Percentiles rank a stretch among this genome's conserved stretches.
These are phyloP conservation scores for Viscum album DNA, from an alignment of 177 flowering plant genomes.

Conservation along the genomic window DNA sequence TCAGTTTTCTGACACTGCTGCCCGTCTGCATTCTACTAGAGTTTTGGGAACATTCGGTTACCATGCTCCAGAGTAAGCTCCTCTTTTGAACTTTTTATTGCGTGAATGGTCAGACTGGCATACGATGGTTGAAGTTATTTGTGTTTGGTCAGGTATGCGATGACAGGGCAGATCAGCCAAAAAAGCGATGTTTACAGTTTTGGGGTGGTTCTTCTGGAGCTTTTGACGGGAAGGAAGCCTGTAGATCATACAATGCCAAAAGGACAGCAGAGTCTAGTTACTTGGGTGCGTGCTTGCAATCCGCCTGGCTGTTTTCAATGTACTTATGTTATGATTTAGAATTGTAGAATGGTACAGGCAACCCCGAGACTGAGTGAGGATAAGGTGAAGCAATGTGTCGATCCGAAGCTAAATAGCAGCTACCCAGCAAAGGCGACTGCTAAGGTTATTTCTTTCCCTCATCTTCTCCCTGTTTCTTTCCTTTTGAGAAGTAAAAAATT, in stretches of 20 bases:
- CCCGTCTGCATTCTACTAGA: slow-evolving; percentile 68
- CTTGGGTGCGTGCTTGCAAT: slow-evolving; percentile 50
- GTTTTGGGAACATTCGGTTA: slow-evolving; percentile 81
- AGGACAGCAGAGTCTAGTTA: slow-evolving; percentile 82
- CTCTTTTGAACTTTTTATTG: not conserved
- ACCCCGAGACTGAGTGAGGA: slow-evolving; percentile 81
- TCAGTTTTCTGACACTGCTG: slow-evolving; percentile 62
- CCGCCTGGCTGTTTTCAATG: not conserved
- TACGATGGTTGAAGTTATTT: not conserved
- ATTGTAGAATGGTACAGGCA: slow-evolving; percentile 31
- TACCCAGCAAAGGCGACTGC: slow-evolving; percentile 73
- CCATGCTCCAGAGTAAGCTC: slow-evolving; percentile 67
- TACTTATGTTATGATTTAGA: not conserved
- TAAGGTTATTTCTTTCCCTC: slow-evolving; percentile 30
- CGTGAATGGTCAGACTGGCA: too few species aligned
- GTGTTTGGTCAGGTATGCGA: slow-evolving; percentile 49
- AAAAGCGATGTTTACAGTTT: slow-evolving; percentile 83
- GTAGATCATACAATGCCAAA: slow-evolving; percentile 87
- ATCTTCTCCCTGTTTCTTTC: not conserved
- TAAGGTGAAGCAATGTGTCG: slow-evolving; percentile 73
- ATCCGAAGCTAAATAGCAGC: slow-evolving; percentile 62
- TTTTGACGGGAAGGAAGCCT: slow-evolving; percentile 72
- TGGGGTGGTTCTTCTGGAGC: slow-evolving; percentile 77
- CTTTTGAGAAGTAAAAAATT: not conserved
- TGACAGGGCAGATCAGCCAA: slow-evolving; percentile 80